Conservation (phyloP, 768 basidiomycete genomes). For the Termitomyces sp. region DNA sequence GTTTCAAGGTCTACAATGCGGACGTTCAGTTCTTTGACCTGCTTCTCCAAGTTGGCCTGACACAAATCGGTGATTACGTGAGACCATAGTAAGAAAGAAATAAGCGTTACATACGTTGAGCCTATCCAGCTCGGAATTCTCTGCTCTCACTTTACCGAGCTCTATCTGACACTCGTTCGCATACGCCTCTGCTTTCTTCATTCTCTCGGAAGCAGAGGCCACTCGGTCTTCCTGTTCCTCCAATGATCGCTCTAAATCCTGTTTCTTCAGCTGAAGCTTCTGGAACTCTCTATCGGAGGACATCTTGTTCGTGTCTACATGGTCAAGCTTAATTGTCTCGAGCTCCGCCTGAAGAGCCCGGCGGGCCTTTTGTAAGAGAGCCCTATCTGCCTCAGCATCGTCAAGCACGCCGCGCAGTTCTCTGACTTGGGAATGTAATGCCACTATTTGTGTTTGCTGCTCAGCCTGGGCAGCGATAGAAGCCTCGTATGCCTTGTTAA, state of each 20-base stretch:
- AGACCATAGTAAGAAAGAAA: slow-evolving; percentile 1
- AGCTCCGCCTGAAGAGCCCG: slow-evolving; percentile 75
- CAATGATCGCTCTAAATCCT: slow-evolving; percentile 71
- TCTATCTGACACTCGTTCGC: slow-evolving; percentile 74
- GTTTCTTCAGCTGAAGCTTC: slow-evolving; percentile 71
- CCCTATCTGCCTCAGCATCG: slow-evolving; percentile 79
- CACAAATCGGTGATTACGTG: neutral
- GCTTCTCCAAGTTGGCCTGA: slow-evolving; percentile 79
- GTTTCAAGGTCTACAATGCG: slow-evolving; percentile 82
- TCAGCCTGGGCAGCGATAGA: slow-evolving; percentile 68
- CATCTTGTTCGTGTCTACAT: slow-evolving; percentile 62
- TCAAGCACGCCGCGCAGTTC: slow-evolving; percentile 77
- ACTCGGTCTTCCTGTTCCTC: slow-evolving; percentile 78
- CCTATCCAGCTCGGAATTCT: slow-evolving; percentile 77
- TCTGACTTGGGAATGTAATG: slow-evolving; percentile 80
- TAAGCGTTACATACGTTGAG: slow-evolving; percentile 48
- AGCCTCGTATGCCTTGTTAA: slow-evolving; percentile 71
- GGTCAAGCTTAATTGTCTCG: slow-evolving; percentile 73
- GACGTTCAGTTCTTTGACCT: slow-evolving; percentile 78
- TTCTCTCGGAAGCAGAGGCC: slow-evolving; percentile 62
- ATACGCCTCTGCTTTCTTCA: slow-evolving; percentile 76
- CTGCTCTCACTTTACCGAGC: slow-evolving; percentile 68
- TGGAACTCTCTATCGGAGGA: slow-evolving; percentile 73
- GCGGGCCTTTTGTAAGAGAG: slow-evolving; percentile 75
- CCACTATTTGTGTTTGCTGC: slow-evolving; percentile 80